Evolutionary conservation across 305 asterid genomes (phyloP).

Genomic region (Solanum hybrid): DNA sequence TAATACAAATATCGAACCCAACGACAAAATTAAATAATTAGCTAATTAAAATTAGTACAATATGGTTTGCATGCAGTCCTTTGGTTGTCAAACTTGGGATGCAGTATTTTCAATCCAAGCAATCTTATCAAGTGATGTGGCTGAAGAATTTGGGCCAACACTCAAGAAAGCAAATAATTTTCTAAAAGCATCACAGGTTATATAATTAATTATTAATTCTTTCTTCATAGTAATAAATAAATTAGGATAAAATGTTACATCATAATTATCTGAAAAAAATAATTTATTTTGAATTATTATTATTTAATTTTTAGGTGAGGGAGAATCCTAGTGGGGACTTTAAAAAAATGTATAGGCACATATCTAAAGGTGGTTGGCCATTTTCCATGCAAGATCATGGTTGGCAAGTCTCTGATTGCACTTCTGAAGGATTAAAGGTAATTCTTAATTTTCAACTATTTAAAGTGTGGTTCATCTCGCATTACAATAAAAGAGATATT

Average conservation of each 20-base stretch:
- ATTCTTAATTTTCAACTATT: background rate
- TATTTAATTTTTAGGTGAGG: constrained; percentile 18
- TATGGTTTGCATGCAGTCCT: constrained; percentile 21
- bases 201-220: background rate
- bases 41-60: background rate
- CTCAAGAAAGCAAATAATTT: constrained; percentile 41
- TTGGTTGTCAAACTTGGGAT: constrained; percentile 60
- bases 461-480: background rate
- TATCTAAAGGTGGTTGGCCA: constrained; percentile 47
- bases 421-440: constrained; percentile 55
- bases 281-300: background rate
- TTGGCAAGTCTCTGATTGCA: constrained; percentile 57
- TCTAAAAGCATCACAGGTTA: constrained; percentile 57
- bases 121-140: constrained; percentile 27
- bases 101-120: constrained; percentile 42
- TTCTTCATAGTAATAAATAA: background rate
- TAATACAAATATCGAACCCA: too few species aligned
- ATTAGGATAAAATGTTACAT: background rate
- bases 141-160: constrained; percentile 21
- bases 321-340: constrained; percentile 37
- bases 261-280: background rate
- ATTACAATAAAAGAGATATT: background rate
- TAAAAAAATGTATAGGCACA: constrained; percentile 39
- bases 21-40: background rate
- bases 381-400: constrained; percentile 52